Base-by-base conservation (phyloP, 345 rosid genomes). In the Acer campestre region DNA sequence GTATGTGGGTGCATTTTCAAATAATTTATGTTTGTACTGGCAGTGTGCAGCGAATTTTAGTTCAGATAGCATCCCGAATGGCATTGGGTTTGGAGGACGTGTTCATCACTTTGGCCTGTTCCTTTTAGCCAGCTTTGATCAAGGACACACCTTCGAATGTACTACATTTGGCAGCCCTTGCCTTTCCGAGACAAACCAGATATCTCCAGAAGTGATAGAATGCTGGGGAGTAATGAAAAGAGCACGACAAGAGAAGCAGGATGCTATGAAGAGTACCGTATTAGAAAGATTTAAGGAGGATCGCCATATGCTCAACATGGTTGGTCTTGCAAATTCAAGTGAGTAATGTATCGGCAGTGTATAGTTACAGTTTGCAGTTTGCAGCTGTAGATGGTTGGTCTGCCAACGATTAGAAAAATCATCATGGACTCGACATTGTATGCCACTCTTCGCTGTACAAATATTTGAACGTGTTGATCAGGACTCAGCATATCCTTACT, bases 31-130 rank as follows among this genome's bases (percentile, higher is more conserved):
- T 66, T 51, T 73, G 31, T 48, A 67, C 68, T 59, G 22, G 84
- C 89, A 93, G 99, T 92, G 98, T 86, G 99, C 92, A 59, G 88
- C 77, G 27, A 93, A 90, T 83, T 95, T 93, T 85, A 89, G 89
- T 63, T 92, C 98, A n/a, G 97, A 92, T 78, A 89, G 82, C 76
- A 91, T 95, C 76, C 97, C 99, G n/a, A 93, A 93, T 63, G 98
- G 99, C 48, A 88, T 95, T 64, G 99, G 98, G 22, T 92, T 92
- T 44, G 98, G 97, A 72, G 98, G 98, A 12, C 89, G 85, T 16
- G 85, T 80, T 49, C 85, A 92, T 78, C 97, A 93, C 87, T 92
- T 85, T 38, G 99, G 97, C 62, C 82, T 95, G 6, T 95, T 93
- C 76, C 68, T 95, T 74, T 82, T 98, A 4, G 96, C 93, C 61